Percentiles rank a stretch among this genome's conserved stretches.
Conservation (phyloP, 208 protist species). For the Paratrypanosoma confusum region DNA sequence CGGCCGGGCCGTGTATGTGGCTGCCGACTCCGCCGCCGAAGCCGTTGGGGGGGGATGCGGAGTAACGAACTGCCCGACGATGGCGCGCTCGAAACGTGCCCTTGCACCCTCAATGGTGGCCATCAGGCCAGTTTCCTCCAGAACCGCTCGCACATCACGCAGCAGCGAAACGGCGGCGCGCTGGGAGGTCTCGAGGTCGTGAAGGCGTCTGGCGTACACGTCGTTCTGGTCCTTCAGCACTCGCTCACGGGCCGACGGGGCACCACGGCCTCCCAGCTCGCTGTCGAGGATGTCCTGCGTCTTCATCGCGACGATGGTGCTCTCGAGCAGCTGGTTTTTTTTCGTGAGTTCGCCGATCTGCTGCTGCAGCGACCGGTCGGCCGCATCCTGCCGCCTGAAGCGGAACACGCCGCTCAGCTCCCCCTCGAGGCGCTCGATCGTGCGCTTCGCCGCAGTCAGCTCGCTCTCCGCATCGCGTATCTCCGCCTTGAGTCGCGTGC, state of each 20-base stretch:
- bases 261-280: conserved; percentile 44
- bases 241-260: too few species aligned
- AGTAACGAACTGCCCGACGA: conserved; percentile 9
- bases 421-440: conserved; percentile 74
- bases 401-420: conserved; percentile 56
- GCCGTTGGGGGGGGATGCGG: conserved; percentile 1
- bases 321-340: conserved; percentile 38
- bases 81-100: conserved; percentile 25
- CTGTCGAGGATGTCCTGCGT: conserved; percentile 60
- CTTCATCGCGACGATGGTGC: conserved; percentile 53
- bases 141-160: conserved; percentile 45
- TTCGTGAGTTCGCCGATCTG: conserved; percentile 44
- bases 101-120: conserved; percentile 32
- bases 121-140: conserved; percentile 37
- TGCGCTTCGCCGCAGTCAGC: conserved; percentile 62
- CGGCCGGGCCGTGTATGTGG: too few species aligned
- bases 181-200: conserved; percentile 43
- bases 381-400: conserved; percentile 61
- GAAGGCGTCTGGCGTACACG: conserved; percentile 37
- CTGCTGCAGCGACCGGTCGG: conserved; percentile 51
- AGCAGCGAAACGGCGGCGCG: conserved; percentile 54
- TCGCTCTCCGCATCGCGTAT: conserved; percentile 43
- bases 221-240: conserved; percentile 73
- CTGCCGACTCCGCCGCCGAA: neutral
- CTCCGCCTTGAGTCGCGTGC: conserved; percentile 29